These are phyloP conservation scores for Benincasa hispida DNA, from an alignment of 306 rosid genomes.

Conservation along the genomic window DNA sequence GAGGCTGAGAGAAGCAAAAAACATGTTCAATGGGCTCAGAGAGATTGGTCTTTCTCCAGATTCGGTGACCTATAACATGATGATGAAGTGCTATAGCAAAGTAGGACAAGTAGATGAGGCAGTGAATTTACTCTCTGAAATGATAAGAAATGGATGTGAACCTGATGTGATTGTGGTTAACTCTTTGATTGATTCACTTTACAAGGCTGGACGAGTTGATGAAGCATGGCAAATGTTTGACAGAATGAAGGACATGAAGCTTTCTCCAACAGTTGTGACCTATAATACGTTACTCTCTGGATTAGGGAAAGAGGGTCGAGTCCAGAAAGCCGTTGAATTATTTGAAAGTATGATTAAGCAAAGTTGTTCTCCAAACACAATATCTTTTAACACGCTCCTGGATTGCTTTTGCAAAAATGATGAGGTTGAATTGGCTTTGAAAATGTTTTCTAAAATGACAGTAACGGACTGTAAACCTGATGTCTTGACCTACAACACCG, in stretches of 20 bases:
- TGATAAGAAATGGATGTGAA: slow-evolving; percentile 59
- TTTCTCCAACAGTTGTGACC: slow-evolving; percentile 81
- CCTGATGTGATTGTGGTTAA: slow-evolving; percentile 74
- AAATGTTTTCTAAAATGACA: slow-evolving; percentile 59
- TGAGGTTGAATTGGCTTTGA: slow-evolving; percentile 59
- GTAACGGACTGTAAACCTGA: slow-evolving; percentile 62
- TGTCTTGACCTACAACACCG: slow-evolving; percentile 71
- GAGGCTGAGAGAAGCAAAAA: slow-evolving; percentile 59
- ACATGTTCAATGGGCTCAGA: slow-evolving; percentile 51
- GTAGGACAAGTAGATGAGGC: slow-evolving; percentile 76
- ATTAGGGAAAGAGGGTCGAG: slow-evolving; percentile 69
- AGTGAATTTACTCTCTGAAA: slow-evolving; percentile 46
- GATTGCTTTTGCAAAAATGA: slow-evolving; percentile 90
- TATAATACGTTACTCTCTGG: slow-evolving; percentile 81
- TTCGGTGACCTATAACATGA: slow-evolving; percentile 72
- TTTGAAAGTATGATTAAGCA: slow-evolving; percentile 55
- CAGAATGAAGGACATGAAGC: slow-evolving; percentile 70
- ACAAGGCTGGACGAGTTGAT: slow-evolving; percentile 67
- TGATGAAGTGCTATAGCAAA: slow-evolving; percentile 92
- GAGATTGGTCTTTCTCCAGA: slow-evolving; percentile 73
- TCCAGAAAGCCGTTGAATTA: slow-evolving; percentile 42
- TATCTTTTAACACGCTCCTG: slow-evolving; percentile 67
- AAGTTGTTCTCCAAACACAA: slow-evolving; percentile 73
- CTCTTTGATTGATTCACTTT: slow-evolving; percentile 77
- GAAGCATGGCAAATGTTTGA: slow-evolving; percentile 87